Percentiles rank a stretch among this genome's conserved stretches.
Conservation (phyloP, 2,329 filamentous ascomycete genomes). For the Falciphora oryzae region DNA sequence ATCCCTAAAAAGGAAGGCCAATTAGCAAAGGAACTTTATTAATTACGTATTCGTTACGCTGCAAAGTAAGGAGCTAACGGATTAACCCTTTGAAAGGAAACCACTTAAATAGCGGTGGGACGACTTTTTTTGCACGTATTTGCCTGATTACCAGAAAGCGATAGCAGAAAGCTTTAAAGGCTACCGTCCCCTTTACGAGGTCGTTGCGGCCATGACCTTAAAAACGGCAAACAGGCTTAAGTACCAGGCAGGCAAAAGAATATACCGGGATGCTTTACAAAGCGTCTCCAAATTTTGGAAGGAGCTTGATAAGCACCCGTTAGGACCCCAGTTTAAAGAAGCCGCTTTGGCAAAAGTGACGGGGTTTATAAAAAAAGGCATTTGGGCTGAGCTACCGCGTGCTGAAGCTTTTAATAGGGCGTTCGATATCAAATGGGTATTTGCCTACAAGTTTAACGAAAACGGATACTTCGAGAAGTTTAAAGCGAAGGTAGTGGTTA, state of each 20-base stretch:
- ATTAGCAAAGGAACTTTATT: not conserved
- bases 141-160: not conserved
- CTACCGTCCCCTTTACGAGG: not conserved
- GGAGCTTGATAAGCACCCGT: not conserved
- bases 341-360: not conserved
- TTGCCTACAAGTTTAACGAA: not conserved
- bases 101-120: not conserved
- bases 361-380: not conserved
- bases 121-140: not conserved
- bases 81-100: too few relatives aligned
- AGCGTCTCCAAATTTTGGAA: too few relatives aligned
- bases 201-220: not conserved
- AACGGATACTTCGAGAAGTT: not conserved
- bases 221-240: not conserved
- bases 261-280: not conserved
- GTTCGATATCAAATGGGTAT: not conserved
- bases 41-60: too few relatives aligned
- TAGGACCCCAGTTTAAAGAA: not conserved
- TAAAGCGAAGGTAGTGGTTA: not conserved
- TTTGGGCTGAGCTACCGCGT: not conserved
- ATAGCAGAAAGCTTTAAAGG: not conserved
- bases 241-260: not conserved
- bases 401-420: not conserved
- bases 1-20: not conserved
- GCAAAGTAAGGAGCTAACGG: not conserved